A percentile compares a stretch with the other conserved stretches of the same genome.
These are phyloP conservation scores for Lecanicillium sp. DNA, from an alignment of 2,329 filamentous ascomycete genomes.

Conservation along the genomic window DNA sequence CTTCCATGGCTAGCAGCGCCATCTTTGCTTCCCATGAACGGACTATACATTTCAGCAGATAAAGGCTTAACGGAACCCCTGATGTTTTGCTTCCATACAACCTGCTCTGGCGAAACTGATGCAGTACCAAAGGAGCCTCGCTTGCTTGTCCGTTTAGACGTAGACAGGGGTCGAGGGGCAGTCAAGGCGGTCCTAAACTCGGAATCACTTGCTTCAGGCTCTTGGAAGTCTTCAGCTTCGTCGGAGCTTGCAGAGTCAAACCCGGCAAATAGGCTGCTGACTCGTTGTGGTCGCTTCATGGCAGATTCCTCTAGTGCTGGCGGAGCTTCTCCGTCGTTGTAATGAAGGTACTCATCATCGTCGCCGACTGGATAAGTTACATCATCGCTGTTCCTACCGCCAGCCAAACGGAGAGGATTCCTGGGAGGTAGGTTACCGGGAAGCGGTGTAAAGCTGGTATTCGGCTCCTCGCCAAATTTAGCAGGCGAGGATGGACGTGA, in stretches of 20 bases:
- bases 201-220: conserved; percentile 54
- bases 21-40: conserved; percentile 28
- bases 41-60: conserved; percentile 36
- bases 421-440: conserved; percentile 48
- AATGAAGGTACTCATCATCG: conserved; percentile 33
- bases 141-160: conserved; percentile 28
- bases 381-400: conserved; percentile 37
- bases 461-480: conserved; percentile 21
- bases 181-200: conserved; percentile 60
- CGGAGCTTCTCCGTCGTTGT: conserved; percentile 72
- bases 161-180: conserved; percentile 46
- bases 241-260: conserved; percentile 68
- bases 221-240: conserved; percentile 54
- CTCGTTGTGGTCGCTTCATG: conserved; percentile 61
- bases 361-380: conserved; percentile 35
- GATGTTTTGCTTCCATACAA: conserved; percentile 17
- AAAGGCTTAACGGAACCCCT: conserved; percentile 24
- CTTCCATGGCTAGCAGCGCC: conserved; percentile 12
- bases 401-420: conserved; percentile 48
- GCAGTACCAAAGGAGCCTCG: conserved; percentile 30
- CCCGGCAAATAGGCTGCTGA: conserved; percentile 79
- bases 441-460: conserved; percentile 41
- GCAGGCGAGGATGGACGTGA: conserved; percentile 50
- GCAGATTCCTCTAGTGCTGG: conserved; percentile 46
- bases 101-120: conserved; percentile 35